These are phyloP conservation scores for Ramaria sp. DNA, from an alignment of 768 basidiomycete genomes.

Conservation along the genomic window DNA sequence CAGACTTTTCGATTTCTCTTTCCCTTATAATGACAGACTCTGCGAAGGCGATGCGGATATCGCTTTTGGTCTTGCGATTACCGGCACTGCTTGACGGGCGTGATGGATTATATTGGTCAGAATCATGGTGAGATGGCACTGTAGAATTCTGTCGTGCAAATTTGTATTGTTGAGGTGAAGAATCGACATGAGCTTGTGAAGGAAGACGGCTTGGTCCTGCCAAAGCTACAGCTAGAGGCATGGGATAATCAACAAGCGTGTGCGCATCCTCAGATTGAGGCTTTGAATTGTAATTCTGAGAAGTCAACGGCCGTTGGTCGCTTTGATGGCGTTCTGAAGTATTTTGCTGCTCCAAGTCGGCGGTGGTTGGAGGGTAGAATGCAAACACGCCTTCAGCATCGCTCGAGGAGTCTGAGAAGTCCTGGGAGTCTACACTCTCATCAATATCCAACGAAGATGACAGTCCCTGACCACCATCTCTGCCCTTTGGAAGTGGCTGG, in stretches of 20 bases:
- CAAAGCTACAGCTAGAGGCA: constrained; percentile 1
- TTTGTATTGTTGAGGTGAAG: background rate
- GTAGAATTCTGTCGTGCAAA: background rate
- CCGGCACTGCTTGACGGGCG: background rate
- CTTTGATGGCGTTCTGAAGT: constrained; percentile 18
- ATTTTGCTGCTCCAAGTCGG: constrained; percentile 33
- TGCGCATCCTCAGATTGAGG: constrained; percentile 10
- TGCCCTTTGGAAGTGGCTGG: background rate
- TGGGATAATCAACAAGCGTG: constrained; percentile 1
- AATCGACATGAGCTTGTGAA: constrained; percentile 5
- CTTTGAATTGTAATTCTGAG: constrained; percentile 15
- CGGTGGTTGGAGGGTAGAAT: constrained; percentile 71
- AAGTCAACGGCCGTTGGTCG: background rate
- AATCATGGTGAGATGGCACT: background rate
- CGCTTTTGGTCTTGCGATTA: background rate
- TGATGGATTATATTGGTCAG: background rate
- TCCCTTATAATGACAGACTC: background rate
- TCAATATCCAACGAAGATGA: too few species aligned
- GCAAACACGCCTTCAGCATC: constrained; percentile 86
- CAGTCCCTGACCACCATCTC: background rate
- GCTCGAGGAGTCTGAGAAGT: constrained; percentile 42
- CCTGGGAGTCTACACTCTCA: too few species aligned
- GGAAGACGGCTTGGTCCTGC: background rate
- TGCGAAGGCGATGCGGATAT: background rate
- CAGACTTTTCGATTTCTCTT: background rate